Conservation (phyloP, 257 asterid genomes). For the Phtheirospermum japonicum region DNA sequence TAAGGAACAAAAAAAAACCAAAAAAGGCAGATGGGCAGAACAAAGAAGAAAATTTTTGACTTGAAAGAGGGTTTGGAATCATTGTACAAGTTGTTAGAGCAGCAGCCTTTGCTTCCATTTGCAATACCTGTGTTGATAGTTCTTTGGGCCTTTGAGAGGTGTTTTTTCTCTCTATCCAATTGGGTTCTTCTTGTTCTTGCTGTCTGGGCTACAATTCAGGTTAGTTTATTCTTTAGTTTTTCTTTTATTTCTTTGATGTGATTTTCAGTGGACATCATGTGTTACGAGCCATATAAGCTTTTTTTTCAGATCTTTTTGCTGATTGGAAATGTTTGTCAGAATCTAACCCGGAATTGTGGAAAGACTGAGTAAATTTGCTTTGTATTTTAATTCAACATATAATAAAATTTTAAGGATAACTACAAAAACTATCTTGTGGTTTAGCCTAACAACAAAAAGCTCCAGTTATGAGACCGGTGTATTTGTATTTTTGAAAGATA, state of each 20-base stretch:
- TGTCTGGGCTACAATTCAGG: slow-evolving; percentile 91
- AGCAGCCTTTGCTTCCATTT: slow-evolving; percentile 71
- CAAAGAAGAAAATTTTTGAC: slow-evolving; percentile 52
- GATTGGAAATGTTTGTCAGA: neutral
- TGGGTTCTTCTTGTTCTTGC: slow-evolving; percentile 90
- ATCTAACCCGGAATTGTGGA: neutral
- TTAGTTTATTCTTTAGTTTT: slow-evolving; percentile 6
- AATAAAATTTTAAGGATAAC: neutral
- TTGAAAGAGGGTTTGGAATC: slow-evolving; percentile 45
- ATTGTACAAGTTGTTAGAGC: slow-evolving; percentile 52
- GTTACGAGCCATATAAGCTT: neutral
- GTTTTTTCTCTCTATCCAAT: slow-evolving; percentile 76
- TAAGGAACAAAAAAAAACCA: neutral
- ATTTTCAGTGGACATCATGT: neutral
- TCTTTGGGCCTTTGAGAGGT: slow-evolving; percentile 81
- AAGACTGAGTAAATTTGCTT: neutral
- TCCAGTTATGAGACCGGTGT: too few species aligned
- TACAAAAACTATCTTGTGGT: too few species aligned
- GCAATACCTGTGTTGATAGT: slow-evolving; percentile 55
- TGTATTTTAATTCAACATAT: neutral
- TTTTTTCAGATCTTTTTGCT: neutral
- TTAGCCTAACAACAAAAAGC: too few species aligned
- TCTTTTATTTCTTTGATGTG: slow-evolving; percentile 3
- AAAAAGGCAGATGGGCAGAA: slow-evolving; percentile 45
- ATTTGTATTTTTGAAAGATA: too few species aligned